A percentile compares a stretch with the other conserved stretches of the same genome.
phyloP scores from a whole-genome alignment of 129 eudicot species.

The Mikania micrantha region DNA sequence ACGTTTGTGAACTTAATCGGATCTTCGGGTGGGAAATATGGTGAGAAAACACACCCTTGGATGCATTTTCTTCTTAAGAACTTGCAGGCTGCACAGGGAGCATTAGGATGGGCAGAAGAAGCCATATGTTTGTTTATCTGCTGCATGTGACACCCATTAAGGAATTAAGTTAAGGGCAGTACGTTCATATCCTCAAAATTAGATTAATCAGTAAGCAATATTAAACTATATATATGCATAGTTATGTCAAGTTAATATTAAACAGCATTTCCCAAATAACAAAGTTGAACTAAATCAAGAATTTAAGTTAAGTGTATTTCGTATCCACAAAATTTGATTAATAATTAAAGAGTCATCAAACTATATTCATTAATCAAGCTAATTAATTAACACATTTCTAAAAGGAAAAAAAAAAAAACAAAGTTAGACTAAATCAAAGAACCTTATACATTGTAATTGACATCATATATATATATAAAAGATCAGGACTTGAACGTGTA shows the following conservation, averaged over 20 bases:
- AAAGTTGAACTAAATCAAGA: conserved; percentile 1
- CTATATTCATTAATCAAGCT: too few relatives aligned
- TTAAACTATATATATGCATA: neutral
- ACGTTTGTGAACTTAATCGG: conserved; percentile 69
- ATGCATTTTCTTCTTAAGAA: conserved; percentile 80
- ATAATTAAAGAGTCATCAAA: too few relatives aligned
- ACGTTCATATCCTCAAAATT: neutral
- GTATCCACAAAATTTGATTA: too few relatives aligned
- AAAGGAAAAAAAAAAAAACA: too few relatives aligned
- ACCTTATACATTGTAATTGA: neutral
- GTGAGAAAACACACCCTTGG: conserved; percentile 68
- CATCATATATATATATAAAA: neutral
- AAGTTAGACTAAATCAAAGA: conserved; percentile 4
- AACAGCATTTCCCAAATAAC: neutral
- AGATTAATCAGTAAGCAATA: neutral
- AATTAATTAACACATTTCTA: too few relatives aligned
- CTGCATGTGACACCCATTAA: conserved; percentile 3
- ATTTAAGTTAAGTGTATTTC: too few relatives aligned
- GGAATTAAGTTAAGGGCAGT: neutral
- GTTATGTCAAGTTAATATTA: too few relatives aligned
- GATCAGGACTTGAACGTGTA: too few relatives aligned
- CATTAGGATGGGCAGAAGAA: conserved; percentile 54
- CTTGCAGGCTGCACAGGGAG: conserved; percentile 98
- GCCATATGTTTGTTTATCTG: conserved; percentile 34
- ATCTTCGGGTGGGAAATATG: conserved; percentile 80